Base-by-base conservation (phyloP, 768 basidiomycete genomes). In the Boletellus sp. region DNA sequence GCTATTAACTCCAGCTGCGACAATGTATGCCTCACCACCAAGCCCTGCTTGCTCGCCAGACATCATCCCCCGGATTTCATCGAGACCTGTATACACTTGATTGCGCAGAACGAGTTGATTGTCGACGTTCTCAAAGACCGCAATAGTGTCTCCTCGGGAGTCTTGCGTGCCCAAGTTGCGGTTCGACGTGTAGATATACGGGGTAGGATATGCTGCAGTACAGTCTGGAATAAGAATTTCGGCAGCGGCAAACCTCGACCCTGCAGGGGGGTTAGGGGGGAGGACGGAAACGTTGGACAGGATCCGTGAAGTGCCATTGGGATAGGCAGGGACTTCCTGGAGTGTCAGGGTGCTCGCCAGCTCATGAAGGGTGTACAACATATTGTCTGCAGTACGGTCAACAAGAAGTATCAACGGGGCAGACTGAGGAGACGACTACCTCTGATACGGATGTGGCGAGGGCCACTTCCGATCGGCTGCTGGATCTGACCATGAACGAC, bases 161-260 rank as follows among this genome's bases (percentile, higher is more conserved):
- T 80, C 79, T 47, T 71, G 70, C 4, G 70, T 64, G 17, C 75
- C 80, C 0, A 70, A 72, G 65, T 87, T 85, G 36, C 85, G 75
- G 68, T 87, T 87, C 4, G 85, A 85, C 17, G 73, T 75, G 66
- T 87, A 88, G 56, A 87, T 77, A 55, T 78, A 81, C 0, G 78
- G 72, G 3, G 56, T 70, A 0, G 74, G 76, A 71, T 81, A 87
- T 19, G 60, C 57, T 3, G 48, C 23, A 1, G 74, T 74, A 1
- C 75, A 70, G 12, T 71, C 53, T 0, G 85, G 79, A 52, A 85
- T 78, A 39, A 86, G 74, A 55, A 87, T 78, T 57, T 87, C 85
- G 9, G 72, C 84, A 1, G 78, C 84, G 10, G 77, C 60, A 59
- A 76, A 83, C 52, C 58, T 47, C 31, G 75, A 56, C 54, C 65